Conservation (phyloP, 306 rosid genomes). For the Pachyrhizus erosus region DNA sequence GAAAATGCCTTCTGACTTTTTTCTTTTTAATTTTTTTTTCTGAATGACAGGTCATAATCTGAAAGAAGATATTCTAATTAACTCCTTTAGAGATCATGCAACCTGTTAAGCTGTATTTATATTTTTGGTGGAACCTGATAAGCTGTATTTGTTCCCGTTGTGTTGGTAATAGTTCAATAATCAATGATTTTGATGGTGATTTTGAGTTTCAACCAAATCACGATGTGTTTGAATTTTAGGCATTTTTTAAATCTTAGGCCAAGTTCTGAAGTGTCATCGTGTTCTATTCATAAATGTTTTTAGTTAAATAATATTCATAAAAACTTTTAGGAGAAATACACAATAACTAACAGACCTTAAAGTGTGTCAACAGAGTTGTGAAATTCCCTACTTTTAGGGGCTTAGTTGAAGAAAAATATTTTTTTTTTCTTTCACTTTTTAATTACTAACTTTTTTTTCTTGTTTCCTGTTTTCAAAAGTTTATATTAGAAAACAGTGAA, state of each 20-base stretch:
- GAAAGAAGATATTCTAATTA: constrained; percentile 53
- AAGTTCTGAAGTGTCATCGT: neutral
- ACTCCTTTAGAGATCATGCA: constrained; percentile 49
- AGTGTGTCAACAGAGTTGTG: neutral
- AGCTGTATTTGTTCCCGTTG: neutral
- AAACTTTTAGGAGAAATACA: neutral
- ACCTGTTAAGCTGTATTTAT: constrained; percentile 30
- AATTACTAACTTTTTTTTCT: too few relatives aligned
- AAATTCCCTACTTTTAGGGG: neutral
- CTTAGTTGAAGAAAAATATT: too few relatives aligned
- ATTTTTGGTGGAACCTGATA: constrained; percentile 39
- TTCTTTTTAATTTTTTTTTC: neutral
- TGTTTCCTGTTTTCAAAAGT: too few relatives aligned
- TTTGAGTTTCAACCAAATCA: constrained; percentile 26
- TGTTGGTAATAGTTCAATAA: constrained; percentile 18
- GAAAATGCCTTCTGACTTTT: neutral
- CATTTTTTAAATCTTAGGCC: neutral
- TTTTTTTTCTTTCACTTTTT: too few relatives aligned
- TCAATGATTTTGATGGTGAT: constrained; percentile 11
- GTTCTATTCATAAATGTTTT: neutral
- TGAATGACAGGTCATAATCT: constrained; percentile 59
- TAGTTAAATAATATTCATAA: neutral
- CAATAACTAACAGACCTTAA: neutral
- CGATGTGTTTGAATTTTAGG: neutral
- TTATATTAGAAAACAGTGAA: too few relatives aligned